Conservation (phyloP, 495 filamentous ascomycete species). For the Hypoxylon perforatum region DNA sequence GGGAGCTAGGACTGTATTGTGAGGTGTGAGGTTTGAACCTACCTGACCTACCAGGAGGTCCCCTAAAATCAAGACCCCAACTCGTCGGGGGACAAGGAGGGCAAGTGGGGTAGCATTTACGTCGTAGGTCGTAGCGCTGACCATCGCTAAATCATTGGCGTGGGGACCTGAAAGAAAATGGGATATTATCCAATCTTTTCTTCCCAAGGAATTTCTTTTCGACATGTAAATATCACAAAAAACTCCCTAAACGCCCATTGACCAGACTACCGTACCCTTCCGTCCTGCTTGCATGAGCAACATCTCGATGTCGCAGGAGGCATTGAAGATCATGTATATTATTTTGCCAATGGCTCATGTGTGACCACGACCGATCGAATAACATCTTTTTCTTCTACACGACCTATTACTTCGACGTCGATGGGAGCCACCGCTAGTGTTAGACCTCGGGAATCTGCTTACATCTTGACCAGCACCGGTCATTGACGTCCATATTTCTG, state of each 20-base stretch:
- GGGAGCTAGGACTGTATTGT: background rate
- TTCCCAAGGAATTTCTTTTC: constrained; percentile 16
- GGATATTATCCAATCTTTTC: constrained; percentile 38
- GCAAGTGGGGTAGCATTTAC: constrained; percentile 18
- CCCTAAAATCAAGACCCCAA: constrained; percentile 6
- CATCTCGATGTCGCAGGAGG: constrained; percentile 39
- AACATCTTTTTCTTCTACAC: constrained; percentile 3
- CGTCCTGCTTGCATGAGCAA: constrained; percentile 18
- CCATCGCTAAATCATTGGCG: constrained; percentile 38
- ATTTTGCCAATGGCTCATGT: constrained; percentile 40
- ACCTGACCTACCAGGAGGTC: no score
- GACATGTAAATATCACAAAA: constrained; percentile 2
- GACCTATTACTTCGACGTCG: constrained; percentile 11
- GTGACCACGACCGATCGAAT: constrained; percentile 24
- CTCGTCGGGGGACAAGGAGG: constrained; percentile 9
- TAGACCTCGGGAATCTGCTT: constrained; percentile 33
- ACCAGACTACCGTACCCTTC: background rate
- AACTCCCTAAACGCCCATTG: background rate
- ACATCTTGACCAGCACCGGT: constrained; percentile 25
- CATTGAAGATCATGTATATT: constrained; percentile 44
- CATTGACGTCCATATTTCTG: constrained; percentile 18
- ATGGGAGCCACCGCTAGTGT: constrained; percentile 23
- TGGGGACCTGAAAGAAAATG: constrained; percentile 27
- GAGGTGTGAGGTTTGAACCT: no score
- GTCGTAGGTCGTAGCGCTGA: constrained; percentile 20